Percentiles rank a stretch among this genome's conserved stretches.
Evolutionary conservation across 202 grass and related monocot species (phyloP).

Genomic region (Brachypodium distachyon): DNA sequence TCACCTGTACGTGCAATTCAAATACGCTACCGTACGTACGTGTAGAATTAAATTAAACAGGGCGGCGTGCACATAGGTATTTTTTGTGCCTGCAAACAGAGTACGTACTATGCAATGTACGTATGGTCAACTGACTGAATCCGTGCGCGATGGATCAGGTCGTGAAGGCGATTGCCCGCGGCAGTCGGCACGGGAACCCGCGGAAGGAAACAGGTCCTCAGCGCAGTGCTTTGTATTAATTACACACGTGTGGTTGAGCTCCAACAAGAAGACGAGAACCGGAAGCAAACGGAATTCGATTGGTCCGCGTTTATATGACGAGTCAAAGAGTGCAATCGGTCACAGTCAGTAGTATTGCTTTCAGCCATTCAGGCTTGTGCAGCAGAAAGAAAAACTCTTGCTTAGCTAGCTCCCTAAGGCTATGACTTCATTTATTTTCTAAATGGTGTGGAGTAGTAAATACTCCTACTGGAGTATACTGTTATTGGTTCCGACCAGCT

Average conservation of each 20-base stretch:
- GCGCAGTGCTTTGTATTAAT: neutral
- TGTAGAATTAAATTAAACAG: neutral
- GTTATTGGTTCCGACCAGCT: too few species aligned
- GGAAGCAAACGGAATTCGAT: neutral
- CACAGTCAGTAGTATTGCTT: too few species aligned
- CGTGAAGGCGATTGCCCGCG: neutral
- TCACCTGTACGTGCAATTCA: neutral
- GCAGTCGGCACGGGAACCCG: neutral
- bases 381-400: too few species aligned
- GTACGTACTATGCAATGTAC: too few species aligned
- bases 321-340: too few species aligned
- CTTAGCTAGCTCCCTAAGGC: too few species aligned
- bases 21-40: neutral
- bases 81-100: neutral
- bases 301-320: neutral
- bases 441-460: too few species aligned
- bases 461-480: too few species aligned
- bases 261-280: neutral
- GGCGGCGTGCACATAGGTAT: neutral
- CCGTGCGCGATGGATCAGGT: neutral
- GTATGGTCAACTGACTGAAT: neutral
- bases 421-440: too few species aligned
- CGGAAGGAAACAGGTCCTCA: neutral
- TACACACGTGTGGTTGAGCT: neutral
- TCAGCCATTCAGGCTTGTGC: neutral